These are phyloP conservation scores for Phytophthora palmivora DNA, from an alignment of 352 stramenopile genomes.

Conservation along the genomic window DNA sequence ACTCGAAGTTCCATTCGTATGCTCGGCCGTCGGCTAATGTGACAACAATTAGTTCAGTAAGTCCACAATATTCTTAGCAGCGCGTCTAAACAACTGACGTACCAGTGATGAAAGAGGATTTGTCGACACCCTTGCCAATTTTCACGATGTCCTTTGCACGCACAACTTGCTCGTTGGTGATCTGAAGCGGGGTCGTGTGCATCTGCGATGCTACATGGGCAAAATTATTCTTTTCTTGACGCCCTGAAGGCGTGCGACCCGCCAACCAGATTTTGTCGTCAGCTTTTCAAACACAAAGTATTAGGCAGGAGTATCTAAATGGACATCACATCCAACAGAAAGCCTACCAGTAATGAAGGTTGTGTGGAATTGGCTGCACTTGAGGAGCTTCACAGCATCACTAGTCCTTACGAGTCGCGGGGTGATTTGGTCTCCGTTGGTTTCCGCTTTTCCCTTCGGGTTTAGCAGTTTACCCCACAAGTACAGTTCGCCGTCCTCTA, in stretches of 20 bases:
- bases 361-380: constrained; percentile 89
- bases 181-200: constrained; percentile 74
- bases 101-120: constrained; percentile 73
- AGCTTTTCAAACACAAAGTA: constrained; percentile 32
- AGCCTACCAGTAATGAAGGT: constrained; percentile 77
- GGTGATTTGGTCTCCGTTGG: constrained; percentile 72
- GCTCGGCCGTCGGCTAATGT: constrained; percentile 56
- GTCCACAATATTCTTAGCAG: constrained; percentile 3
- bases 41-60: constrained; percentile 4
- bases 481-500: constrained; percentile 81
- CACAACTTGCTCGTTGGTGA: constrained; percentile 62
- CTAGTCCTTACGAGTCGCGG: constrained; percentile 76
- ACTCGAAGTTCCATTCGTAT: constrained; percentile 80
- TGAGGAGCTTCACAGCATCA: constrained; percentile 66
- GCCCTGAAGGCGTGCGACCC: constrained; percentile 78
- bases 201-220: constrained; percentile 68
- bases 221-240: constrained; percentile 61
- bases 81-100: constrained; percentile 2
- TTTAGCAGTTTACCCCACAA: constrained; percentile 89
- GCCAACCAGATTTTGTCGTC: constrained; percentile 82
- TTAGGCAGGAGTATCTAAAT: constrained; percentile 13
- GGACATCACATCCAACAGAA: neutral
- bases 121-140: constrained; percentile 85
- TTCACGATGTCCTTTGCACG: constrained; percentile 53
- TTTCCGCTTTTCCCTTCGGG: constrained; percentile 65